Evolutionary conservation across 2,329 filamentous ascomycete genomes (phyloP), one percentile per base, ranked within the genome.

Genomic region (Bertia moriformis): DNA sequence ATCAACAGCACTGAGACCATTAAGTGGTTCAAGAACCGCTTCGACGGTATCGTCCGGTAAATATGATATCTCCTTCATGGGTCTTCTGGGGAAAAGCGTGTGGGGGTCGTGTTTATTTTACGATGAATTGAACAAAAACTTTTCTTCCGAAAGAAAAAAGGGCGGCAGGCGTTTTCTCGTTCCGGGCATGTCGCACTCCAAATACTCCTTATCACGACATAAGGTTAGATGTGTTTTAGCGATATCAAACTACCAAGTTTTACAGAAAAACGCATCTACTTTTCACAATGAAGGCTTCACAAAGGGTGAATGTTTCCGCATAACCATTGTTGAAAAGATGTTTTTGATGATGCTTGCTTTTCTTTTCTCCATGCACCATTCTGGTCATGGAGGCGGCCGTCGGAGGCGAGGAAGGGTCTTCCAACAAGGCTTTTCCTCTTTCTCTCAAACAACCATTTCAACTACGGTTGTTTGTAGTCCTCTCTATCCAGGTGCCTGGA

Each of bases 1-100:
- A 94, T 98, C 79, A 85, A 78, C 78, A 83, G 87, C 61, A 68
- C 77, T 49, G 91, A 98, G 79, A 95, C 88, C 59, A 70, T 96
- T 71, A 93, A 88, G 75, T 98, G 91, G 91, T 18, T 76, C 71
- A 76, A 76, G 71, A 57, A 62, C 59, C 80, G 87, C 68, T 95
- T 94, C 79, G 87, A 96, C 65, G 91, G 89, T 64, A 96, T 96
- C 64, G 86, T 98, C 71, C 82, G 91, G 74, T 96, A 93, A 29
- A 29, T 29, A 29, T n/a, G n/a, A n/a, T n/a, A n/a, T 29, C n/a
- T n/a, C 24, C 10, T 29, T n/a, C 24, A 29, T 29, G 24, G 24
- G 24, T 29, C 24, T 29, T 29, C 24, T 10, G 24, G n/a, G 24
- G 24, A n/a, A n/a, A 29, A 10, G 24, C 24, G n/a, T n/a, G 10